Percentiles rank a stretch among this genome's conserved stretches.
Conservation (phyloP, 2,329 filamentous ascomycete species). For the Diplodia intermedia region DNA sequence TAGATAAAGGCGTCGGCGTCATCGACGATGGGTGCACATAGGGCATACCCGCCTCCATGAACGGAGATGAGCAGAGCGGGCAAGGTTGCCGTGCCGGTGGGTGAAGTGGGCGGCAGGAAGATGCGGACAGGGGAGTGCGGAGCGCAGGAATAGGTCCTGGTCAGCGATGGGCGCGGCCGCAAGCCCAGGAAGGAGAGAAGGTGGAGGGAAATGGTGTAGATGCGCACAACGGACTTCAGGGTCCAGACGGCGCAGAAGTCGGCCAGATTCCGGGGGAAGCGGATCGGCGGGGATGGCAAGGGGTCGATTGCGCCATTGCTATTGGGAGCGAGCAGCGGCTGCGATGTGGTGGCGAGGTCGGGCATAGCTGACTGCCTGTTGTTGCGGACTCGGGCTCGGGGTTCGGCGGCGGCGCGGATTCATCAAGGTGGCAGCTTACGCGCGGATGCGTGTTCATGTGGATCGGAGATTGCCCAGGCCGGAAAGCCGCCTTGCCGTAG, state of each 20-base stretch:
- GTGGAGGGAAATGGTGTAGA: conserved; percentile 10
- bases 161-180: conserved; percentile 26
- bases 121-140: conserved; percentile 17
- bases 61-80: conserved; percentile 57
- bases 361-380: not conserved
- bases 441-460: not conserved
- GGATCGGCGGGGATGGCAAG: conserved; percentile 10
- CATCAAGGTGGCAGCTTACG: too few species aligned
- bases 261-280: not conserved
- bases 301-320: not conserved
- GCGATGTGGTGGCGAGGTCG: not conserved
- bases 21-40: conserved; percentile 54
- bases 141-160: conserved; percentile 22
- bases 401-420: not conserved
- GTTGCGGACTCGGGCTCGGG: not conserved
- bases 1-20: conserved; percentile 58
- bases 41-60: conserved; percentile 60
- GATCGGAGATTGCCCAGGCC: conserved; percentile 10
- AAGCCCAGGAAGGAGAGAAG: conserved; percentile 15
- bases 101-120: conserved; percentile 21
- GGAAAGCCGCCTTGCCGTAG: not conserved
- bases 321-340: not conserved
- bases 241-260: conserved; percentile 14
- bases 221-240: conserved; percentile 10
- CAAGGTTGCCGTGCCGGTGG: not conserved